Base-by-base conservation (phyloP, 805 yeast species). In the Starmerella cellae region DNA sequence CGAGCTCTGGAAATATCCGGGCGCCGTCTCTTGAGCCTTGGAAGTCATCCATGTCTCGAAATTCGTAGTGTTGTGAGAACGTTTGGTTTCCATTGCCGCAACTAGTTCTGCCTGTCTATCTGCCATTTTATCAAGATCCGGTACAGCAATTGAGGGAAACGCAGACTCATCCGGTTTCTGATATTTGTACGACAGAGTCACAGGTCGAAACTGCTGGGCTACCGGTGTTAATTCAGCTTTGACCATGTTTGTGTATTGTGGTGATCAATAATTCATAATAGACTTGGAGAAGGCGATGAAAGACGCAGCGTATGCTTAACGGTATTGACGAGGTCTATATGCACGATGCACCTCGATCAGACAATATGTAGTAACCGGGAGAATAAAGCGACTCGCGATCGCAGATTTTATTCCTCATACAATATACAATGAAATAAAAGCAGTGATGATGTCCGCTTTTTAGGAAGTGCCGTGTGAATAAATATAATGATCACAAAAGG, bases 391-490 rank as follows among this genome's bases (percentile, higher is more conserved):
- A 21, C 30, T 10, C 22, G 11, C 16, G 41, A 18, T 29, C 34
- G 31, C 19, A 5, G 17, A 13, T 10, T 39, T 37, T 47, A 23
- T 17, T 39, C 41, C 20, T 39, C 48, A 44, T 44, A 48, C 51
- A 43, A 48, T 46, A 49, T 42, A 45, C 35, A 20, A 32, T 17
- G 35, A 32, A 35, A 24, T 17, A 28, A n/a, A 31, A 36, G 53
- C 52, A 4, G 40, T 49, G 53, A 49, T 49, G 53, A 42, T n/a
- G 53, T 48, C 53, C 53, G 20, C 33, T 13, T 20, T 30, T 44
- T 57, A 57, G 60, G 60, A 57, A 57, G 60, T 55, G 60, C 60
- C 60, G 60, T 42, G 56, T 57, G 60, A 57, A 48, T 30, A 22
- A 27, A 17, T 20, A n/a, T n/a, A 17, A 43, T 56, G 60, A 56